A percentile compares a stretch with the other conserved stretches of the same genome.
phyloP scores from a whole-genome alignment of 2,329 filamentous ascomycete species.

The Fusarium oligoseptatum region DNA sequence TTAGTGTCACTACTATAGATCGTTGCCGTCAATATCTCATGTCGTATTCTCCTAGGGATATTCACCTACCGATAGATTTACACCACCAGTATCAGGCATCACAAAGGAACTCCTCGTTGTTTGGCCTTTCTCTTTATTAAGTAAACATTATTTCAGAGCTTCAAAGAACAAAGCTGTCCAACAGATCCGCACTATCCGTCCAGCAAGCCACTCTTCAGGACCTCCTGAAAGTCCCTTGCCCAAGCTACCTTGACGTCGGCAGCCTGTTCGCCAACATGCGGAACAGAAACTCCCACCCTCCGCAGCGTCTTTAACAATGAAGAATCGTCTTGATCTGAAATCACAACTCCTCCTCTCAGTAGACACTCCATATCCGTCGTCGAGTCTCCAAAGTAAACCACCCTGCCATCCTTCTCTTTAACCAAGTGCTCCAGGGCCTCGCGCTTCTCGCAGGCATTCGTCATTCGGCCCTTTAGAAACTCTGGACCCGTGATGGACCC shows the following conservation, averaged over 20 bases:
- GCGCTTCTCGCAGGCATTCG: conserved; percentile 62
- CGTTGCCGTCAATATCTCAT: background rate
- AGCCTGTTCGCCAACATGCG: conserved; percentile 50
- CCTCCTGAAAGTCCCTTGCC: conserved; percentile 60
- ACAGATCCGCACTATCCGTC: conserved; percentile 2
- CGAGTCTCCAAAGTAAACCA: conserved; percentile 71
- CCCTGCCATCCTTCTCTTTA: conserved; percentile 33
- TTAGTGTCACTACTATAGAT: too few species aligned
- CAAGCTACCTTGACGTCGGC: conserved; percentile 50
- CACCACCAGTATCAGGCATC: background rate
- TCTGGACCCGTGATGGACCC: conserved; percentile 59
- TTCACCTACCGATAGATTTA: background rate
- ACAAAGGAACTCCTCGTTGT: background rate
- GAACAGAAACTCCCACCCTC: conserved; percentile 55
- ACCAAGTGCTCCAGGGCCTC: conserved; percentile 53
- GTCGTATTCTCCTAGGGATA: background rate
- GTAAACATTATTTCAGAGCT: background rate
- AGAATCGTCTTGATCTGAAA: conserved; percentile 55
- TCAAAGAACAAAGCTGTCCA: background rate
- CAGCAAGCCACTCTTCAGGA: conserved; percentile 51
- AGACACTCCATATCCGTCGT: conserved; percentile 69
- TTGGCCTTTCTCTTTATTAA: background rate
- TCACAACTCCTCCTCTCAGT: conserved; percentile 60
- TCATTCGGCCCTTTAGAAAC: conserved; percentile 43
- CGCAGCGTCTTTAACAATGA: conserved; percentile 53